Evolutionary conservation across 257 asterid genomes (phyloP).

Genomic region (Scutellaria barbata): DNA sequence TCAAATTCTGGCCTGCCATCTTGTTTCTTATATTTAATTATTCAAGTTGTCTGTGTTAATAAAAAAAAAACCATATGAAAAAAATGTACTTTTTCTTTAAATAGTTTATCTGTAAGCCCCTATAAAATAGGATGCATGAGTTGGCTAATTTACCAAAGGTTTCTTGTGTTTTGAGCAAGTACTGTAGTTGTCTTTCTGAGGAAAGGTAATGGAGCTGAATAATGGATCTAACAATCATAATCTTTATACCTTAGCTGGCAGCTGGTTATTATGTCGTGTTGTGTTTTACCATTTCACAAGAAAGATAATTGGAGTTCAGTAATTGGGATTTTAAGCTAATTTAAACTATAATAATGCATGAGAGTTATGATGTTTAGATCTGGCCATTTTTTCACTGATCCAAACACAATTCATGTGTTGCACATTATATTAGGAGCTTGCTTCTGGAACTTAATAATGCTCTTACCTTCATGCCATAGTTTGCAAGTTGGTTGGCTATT

Average conservation of each 20-base stretch:
- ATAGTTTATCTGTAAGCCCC: neutral
- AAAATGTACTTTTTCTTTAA: neutral
- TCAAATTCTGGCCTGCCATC: conserved; percentile 8
- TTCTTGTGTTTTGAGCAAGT: conserved; percentile 8
- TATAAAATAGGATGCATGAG: conserved; percentile 15
- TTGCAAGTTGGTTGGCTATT: conserved; percentile 23
- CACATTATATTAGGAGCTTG: conserved; percentile 2
- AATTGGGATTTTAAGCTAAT: conserved; percentile 1
- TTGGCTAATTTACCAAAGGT: conserved; percentile 1
- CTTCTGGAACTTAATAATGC: conserved; percentile 19
- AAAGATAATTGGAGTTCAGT: neutral
- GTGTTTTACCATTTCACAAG: conserved; percentile 1
- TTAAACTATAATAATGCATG: neutral
- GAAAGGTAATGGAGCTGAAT: neutral
- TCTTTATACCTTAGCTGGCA: neutral
- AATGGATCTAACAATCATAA: conserved; percentile 1
- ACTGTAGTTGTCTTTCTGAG: neutral
- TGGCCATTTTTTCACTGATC: neutral
- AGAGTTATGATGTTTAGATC: neutral
- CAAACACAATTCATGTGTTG: neutral
- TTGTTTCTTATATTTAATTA: neutral
- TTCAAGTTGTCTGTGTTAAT: conserved; percentile 22
- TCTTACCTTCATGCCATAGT: neutral
- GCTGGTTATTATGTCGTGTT: conserved; percentile 5
- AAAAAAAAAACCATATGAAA: neutral